A percentile compares a stretch with the other conserved stretches of the same genome.
Evolutionary conservation across 345 rosid genomes (phyloP).

Genomic region (Abelmoschus esculentus): DNA sequence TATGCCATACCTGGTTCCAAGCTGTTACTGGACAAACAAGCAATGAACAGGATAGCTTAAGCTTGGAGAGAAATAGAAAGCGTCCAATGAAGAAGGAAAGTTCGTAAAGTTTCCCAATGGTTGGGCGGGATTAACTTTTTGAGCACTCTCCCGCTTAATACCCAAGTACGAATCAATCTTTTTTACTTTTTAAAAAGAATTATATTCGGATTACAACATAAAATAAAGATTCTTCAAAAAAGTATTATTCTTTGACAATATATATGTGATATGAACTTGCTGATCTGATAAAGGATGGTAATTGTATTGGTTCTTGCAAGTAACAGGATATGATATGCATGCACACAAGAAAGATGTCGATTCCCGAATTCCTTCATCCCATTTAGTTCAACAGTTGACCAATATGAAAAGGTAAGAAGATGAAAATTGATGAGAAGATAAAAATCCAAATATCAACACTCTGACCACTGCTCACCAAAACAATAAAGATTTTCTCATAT

Average conservation of each 20-base stretch:
- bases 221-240: no score
- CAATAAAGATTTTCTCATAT: neutral
- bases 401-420: neutral
- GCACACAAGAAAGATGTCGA: neutral
- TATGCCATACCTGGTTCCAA: neutral
- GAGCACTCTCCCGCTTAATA: neutral
- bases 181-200: neutral
- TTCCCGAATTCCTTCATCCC: neutral
- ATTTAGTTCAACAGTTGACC: no score
- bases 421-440: neutral
- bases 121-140: constrained; percentile 6
- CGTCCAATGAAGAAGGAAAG: neutral
- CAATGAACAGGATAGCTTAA: neutral
- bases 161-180: neutral
- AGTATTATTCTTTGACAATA: no score
- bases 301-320: no score
- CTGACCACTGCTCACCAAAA: constrained; percentile 2
- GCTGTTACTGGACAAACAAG: neutral
- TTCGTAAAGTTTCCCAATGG: neutral
- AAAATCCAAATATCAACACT: neutral
- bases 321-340: neutral
- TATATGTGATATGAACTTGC: no score
- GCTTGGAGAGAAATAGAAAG: neutral
- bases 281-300: no score
- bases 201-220: no score